Evolutionary conservation across 257 asterid genomes (phyloP).

Genomic region (Hygrophila difformis): DNA sequence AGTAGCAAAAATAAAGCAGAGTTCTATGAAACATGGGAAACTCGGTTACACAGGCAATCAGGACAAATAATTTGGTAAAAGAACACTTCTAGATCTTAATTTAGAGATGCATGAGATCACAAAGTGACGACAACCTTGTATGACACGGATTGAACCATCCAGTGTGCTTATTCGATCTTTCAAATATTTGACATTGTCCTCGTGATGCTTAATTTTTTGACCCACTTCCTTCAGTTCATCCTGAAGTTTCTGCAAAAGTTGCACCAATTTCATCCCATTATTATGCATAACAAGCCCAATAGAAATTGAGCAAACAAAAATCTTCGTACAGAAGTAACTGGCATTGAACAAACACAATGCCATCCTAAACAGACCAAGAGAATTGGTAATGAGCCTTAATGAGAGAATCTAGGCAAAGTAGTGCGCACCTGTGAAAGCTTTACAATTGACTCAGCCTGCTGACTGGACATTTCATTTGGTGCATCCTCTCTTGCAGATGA

Average conservation of each 20-base stretch:
- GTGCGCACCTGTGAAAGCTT: constrained; percentile 37
- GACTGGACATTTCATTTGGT: no score
- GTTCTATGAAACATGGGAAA: constrained; percentile 1
- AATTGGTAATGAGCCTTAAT: not conserved
- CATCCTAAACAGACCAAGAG: constrained; percentile 3
- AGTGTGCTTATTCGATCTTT: constrained; percentile 28
- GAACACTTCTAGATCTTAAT: not conserved
- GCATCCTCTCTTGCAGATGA: no score
- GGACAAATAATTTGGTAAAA: not conserved
- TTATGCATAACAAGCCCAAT: not conserved
- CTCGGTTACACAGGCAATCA: not conserved
- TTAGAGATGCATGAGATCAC: not conserved
- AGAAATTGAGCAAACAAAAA: constrained; percentile 3
- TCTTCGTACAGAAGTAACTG: no score
- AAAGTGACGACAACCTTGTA: constrained; percentile 36
- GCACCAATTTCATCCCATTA: constrained; percentile 5
- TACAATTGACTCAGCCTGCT: constrained; percentile 15
- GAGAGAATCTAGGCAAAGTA: not conserved
- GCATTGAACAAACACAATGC: not conserved
- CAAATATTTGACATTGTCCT: constrained; percentile 46
- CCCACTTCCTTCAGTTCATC: constrained; percentile 52
- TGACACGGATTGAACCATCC: constrained; percentile 52
- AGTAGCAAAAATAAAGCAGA: no score
- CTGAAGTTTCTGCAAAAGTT: constrained; percentile 49
- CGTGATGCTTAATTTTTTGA: constrained; percentile 56